Evolutionary conservation across 345 rosid genomes (phyloP), one percentile per base, ranked within the genome.

Genomic region (Eucalyptus cloeziana): DNA sequence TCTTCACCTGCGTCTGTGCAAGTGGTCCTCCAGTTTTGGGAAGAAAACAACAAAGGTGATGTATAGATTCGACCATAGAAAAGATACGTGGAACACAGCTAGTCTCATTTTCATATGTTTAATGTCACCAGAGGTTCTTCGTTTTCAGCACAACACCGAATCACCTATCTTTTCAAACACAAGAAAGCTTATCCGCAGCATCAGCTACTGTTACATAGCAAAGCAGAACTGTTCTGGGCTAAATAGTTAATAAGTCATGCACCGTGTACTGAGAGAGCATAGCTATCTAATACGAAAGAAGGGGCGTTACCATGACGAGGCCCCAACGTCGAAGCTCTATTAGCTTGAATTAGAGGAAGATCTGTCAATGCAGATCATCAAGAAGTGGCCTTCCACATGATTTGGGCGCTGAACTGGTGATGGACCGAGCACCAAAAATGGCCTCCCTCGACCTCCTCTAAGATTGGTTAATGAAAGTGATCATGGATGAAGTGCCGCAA

Each of bases 401-500:
- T 86, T 45, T 37, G 83, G 27, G 47, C 15, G 14, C 45, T 21
- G 83, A 76, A 76, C 83, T 76, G 62, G 50, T 21, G 85, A 8
- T 30, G 62, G 87, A 62, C 62, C 22, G 8, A 17, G 80, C 45
- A 86, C 87, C 87, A 16, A 15, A 51, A 85, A 49, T 49, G 56
- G 87, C 87, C 87, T 49, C 87, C 52, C 7, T 79, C 16, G 40
- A 89, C 25, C 86, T 76, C 80, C 86, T 45, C 81, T 49, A 62
- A 60, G 33, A 58, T 14, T 76, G 85, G 69, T 19, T 76, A 15
- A 27, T n/a, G 51, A 21, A 22, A 25, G 86, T 85, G 81, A 91
- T 94, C 94, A 94, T 37, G 93, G 89, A 90, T 92, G 93, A 51
- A 98, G 94, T 40, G 91, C 90, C 31, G 93, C 94, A 16, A 97